Evolutionary conservation across 2,329 filamentous ascomycete genomes (phyloP).

Genomic region (Chlorencoelia australis): DNA sequence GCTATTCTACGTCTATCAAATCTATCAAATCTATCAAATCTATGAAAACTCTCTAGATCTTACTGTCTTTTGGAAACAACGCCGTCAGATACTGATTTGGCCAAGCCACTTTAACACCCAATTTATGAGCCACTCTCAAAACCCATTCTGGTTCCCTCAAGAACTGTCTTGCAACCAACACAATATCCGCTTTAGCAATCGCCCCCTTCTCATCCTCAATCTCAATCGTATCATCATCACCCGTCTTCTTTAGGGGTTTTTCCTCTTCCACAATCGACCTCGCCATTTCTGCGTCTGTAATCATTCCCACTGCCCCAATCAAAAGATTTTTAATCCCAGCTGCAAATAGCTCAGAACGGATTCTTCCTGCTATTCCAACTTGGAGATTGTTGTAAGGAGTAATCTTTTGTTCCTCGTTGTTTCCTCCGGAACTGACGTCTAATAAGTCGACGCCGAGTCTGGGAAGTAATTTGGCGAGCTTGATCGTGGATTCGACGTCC

Average conservation of each 20-base stretch:
- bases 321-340: constrained; percentile 44
- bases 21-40: background rate
- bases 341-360: constrained; percentile 54
- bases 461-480: constrained; percentile 60
- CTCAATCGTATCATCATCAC: constrained; percentile 33
- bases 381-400: constrained; percentile 57
- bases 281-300: constrained; percentile 49
- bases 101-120: constrained; percentile 62
- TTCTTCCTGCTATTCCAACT: constrained; percentile 57
- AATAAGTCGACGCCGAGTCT: constrained; percentile 69
- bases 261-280: constrained; percentile 33
- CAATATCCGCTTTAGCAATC: constrained; percentile 51
- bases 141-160: constrained; percentile 75
- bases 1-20: too few relatives aligned
- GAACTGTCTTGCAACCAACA: constrained; percentile 63
- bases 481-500: constrained; percentile 32
- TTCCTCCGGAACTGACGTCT: constrained; percentile 72
- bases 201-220: constrained; percentile 23
- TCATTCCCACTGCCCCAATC: constrained; percentile 66
- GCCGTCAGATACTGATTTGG: constrained; percentile 32
- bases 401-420: constrained; percentile 42
- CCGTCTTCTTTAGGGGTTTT: constrained; percentile 23
- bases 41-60: constrained; percentile 15
- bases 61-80: constrained; percentile 18
- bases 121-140: constrained; percentile 59